A percentile compares a stretch with the other conserved stretches of the same genome.
These are phyloP conservation scores for Yamagishiella unicocca DNA, from an alignment of 139 green algal genomes.

Conservation along the genomic window DNA sequence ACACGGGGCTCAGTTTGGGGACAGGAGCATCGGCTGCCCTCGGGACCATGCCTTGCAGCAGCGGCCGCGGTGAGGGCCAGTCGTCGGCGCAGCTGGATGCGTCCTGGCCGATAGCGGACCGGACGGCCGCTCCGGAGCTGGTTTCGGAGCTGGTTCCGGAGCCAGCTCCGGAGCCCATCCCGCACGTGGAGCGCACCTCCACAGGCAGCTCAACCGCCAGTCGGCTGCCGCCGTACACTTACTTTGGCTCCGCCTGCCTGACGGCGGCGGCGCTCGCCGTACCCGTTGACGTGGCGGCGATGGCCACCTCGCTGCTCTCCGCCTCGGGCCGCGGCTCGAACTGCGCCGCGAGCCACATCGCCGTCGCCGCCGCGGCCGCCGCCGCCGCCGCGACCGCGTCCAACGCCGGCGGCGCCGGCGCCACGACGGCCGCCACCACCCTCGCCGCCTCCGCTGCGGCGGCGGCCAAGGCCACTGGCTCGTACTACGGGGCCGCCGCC, in stretches of 20 bases:
- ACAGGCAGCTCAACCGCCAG: background rate
- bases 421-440: conserved; percentile 24
- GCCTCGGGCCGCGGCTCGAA: background rate
- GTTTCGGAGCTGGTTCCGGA: too few relatives aligned
- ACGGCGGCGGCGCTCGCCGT: conserved; percentile 31
- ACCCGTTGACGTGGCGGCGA: background rate
- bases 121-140: background rate
- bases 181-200: background rate
- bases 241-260: conserved; percentile 14
- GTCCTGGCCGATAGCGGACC: background rate
- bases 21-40: too few relatives aligned
- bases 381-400: background rate
- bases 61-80: too few relatives aligned
- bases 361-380: conserved; percentile 7
- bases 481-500: background rate
- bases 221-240: conserved; percentile 32
- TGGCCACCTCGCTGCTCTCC: background rate
- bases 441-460: background rate
- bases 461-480: background rate
- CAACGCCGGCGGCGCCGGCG: background rate
- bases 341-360: background rate
- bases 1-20: too few relatives aligned
- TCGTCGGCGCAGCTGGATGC: background rate
- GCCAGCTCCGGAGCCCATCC: too few relatives aligned
- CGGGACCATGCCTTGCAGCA: too few relatives aligned